Evolutionary conservation across 169 alveolate species (phyloP), one percentile per base, ranked within the genome.

Genomic region (Eimeria maxima): DNA sequence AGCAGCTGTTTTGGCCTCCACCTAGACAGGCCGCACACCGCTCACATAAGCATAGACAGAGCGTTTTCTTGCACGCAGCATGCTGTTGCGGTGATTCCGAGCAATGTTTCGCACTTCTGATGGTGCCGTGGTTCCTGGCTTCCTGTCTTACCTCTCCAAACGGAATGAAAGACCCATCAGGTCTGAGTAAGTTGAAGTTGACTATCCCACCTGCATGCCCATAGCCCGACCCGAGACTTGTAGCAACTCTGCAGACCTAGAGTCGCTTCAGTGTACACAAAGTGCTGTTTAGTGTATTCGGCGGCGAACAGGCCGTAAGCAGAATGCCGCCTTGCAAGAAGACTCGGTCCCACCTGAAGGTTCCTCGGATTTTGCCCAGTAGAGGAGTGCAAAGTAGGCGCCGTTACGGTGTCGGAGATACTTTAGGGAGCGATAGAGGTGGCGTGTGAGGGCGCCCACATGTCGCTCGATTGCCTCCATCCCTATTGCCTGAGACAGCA

Each of bases 141-240:
- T 71, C 20, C 20, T 2, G 81, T 24, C 80, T 33, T 73, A 57
- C 88, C 93, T 93, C 87, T 38, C 84, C 55, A 67, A 81, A 96
- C 24, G 95, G 95, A 20, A 96, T 96, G 33, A 63, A 73, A 16
- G 81, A 71, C 27, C 97, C 97, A 86, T 95, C 97, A 33, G 97
- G 97, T 33, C 57, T 55, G 29, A 96, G 94, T 50, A 96, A 16
- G 67, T 96, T 96, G 78, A 96, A 95, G 95, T 74, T 96, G 24
- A 96, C 96, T 50, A 96, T 95, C 47, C 97, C 97, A 16, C 97
- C 97, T 92, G 47, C 67, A 20, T 87, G 96, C 55, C 18, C 44
- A 22, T n/a, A 13, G 20, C 63, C 42, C 87, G 44, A 10, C 3
- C 47, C 5, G 83, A 8, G 69, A 7, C 69, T 5, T 11, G 69